Evolutionary conservation across 495 filamentous ascomycete species (phyloP).

Genomic region (Filosporella fistucella): DNA sequence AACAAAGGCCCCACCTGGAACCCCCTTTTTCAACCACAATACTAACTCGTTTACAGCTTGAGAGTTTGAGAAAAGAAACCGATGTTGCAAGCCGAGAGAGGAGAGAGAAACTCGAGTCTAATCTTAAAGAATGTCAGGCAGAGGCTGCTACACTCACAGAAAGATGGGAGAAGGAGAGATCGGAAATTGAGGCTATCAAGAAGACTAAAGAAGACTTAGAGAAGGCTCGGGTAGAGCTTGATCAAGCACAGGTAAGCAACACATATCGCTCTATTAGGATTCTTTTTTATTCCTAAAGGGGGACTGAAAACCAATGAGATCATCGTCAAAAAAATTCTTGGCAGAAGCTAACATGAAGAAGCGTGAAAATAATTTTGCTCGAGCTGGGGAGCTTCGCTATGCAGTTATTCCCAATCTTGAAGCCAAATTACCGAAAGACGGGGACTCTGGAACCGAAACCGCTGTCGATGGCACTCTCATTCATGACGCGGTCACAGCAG

Average conservation of each 20-base stretch:
- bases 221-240: conserved; percentile 76
- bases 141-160: conserved; percentile 62
- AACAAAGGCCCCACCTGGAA: too few species aligned
- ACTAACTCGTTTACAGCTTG: too few species aligned
- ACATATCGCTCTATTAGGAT: not conserved
- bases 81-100: conserved; percentile 84
- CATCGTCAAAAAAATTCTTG: too few species aligned
- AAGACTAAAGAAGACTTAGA: conserved; percentile 81
- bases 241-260: conserved; percentile 54
- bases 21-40: too few species aligned
- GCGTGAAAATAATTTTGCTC: conserved; percentile 84
- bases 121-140: conserved; percentile 68
- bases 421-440: conserved; percentile 73
- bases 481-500: conserved; percentile 87
- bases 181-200: conserved; percentile 80
- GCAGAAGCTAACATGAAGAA: conserved; percentile 30
- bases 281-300: too few species aligned
- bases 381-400: conserved; percentile 83
- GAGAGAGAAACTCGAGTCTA: conserved; percentile 75
- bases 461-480: conserved; percentile 49
- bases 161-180: conserved; percentile 86
- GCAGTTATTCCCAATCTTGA: conserved; percentile 79
- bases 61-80: conserved; percentile 91
- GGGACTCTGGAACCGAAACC: conserved; percentile 35
- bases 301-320: too few species aligned